Base-by-base conservation (phyloP, 75 land plant genomes). In the Gnetum montanum region DNA sequence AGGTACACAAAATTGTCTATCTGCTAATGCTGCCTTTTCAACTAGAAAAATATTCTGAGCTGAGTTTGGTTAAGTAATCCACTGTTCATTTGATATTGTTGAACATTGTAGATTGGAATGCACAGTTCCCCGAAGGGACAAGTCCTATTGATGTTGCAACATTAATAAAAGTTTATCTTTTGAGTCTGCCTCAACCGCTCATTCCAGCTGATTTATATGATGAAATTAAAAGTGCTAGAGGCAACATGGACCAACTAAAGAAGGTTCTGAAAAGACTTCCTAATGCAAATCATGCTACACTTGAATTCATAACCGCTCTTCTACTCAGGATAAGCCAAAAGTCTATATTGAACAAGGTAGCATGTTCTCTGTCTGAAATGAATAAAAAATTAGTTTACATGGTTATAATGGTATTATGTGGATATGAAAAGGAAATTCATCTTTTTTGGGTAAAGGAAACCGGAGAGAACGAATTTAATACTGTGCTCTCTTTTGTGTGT, bases 161-260 rank as follows among this genome's bases (percentile, higher is more conserved):
- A 52, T 61, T 87, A 3, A 53, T 77, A 3, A 87, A 87, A 62
- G 69, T 69, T 44, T 87, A 79, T 43, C 66, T 87, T 27, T 68
- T 75, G 6, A 79, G 86, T 64, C 78, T 87, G 53, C 92, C 92
- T 48, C 84, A 79, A 64, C 92, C 92, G 28, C 64, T 87, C 24
- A 62, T 66, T 6, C 80, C 84, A n/a, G 79, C 68, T 71, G 69
- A 69, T 44, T 59, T 74, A 16, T 80, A 77, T 56, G 65, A 77
- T 51, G 81, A 77, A 19, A 77, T 83, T 15, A 79, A 68, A 66
- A 66, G 57, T 63, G 76, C 83, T 50, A 60, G 87, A 27, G 70
- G 76, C 22, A 80, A 71, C 54, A 70, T 73, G 54, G 37, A 61
- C 29, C 65, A 67, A 1, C 53, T 87, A 63, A 64, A 69, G 59